Evolutionary conservation across 345 rosid genomes (phyloP).

Genomic region (Zanthoxylum bungeanum): DNA sequence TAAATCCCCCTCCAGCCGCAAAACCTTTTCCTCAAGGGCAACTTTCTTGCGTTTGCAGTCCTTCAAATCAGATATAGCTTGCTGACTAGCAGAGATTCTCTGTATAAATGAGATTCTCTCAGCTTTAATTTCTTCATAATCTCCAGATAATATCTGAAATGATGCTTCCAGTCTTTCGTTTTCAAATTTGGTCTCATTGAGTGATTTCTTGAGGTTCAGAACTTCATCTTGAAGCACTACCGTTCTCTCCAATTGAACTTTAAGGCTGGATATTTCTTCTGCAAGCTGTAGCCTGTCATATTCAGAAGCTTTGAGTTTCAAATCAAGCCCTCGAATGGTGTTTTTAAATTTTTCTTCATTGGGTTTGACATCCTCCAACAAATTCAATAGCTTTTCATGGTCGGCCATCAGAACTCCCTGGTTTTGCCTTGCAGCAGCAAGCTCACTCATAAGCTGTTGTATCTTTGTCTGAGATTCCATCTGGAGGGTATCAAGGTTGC

Average conservation of each 20-base stretch:
- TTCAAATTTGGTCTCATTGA: constrained; percentile 48
- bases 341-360: constrained; percentile 48
- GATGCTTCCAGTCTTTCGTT: constrained; percentile 59
- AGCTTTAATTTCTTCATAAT: constrained; percentile 41
- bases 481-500: constrained; percentile 23
- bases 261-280: constrained; percentile 51
- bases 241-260: constrained; percentile 46
- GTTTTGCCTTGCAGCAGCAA: constrained; percentile 44
- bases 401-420: constrained; percentile 56
- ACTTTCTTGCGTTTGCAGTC: constrained; percentile 43
- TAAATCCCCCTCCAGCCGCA: constrained; percentile 63
- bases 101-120: constrained; percentile 30
- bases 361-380: constrained; percentile 55
- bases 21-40: constrained; percentile 59
- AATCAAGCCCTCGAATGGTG: constrained; percentile 40
- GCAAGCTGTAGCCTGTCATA: constrained; percentile 42
- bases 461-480: constrained; percentile 38
- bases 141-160: constrained; percentile 47
- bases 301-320: constrained; percentile 47
- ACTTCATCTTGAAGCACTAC: constrained; percentile 47
- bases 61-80: constrained; percentile 39
- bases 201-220: constrained; percentile 39
- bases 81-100: constrained; percentile 43
- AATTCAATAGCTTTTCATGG: constrained; percentile 45
- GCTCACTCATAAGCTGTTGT: constrained; percentile 32